A percentile compares a stretch with the other conserved stretches of the same genome.
Evolutionary conservation across 169 alveolate genomes (phyloP).

Genomic region (Perkinsus olseni): DNA sequence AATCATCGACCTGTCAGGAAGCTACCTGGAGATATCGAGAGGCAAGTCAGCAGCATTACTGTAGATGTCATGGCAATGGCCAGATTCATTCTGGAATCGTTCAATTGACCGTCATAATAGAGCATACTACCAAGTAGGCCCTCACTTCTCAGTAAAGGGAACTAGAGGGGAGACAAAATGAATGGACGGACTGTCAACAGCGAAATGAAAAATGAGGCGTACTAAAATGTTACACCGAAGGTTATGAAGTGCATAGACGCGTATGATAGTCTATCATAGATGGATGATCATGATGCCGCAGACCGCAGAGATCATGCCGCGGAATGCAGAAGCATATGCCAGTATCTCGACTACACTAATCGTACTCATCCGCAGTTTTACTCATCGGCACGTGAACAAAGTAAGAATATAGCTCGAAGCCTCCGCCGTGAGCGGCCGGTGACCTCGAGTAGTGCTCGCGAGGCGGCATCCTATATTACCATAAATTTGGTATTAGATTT

Average conservation of each 20-base stretch:
- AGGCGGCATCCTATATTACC: not conserved
- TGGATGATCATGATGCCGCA: no score
- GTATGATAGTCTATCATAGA: no score
- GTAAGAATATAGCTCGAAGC: no score
- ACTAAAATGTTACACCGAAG: not conserved
- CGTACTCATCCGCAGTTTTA: no score
- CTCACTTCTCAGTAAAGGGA: constrained; percentile 48
- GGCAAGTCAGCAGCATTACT: not conserved
- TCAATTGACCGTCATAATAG: constrained; percentile 28
- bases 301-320: no score
- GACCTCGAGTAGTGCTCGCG: no score
- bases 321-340: no score
- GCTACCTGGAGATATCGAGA: not conserved
- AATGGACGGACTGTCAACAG: not conserved
- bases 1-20: constrained; percentile 51
- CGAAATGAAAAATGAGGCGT: not conserved
- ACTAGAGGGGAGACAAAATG: constrained; percentile 9
- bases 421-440: no score
- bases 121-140: constrained; percentile 59
- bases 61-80: constrained; percentile 24
- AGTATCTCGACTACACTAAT: no score
- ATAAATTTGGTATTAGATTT: constrained; percentile 41
- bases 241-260: no score
- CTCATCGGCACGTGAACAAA: no score
- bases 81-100: constrained; percentile 29